A percentile compares a stretch with the other conserved stretches of the same genome.
These are phyloP conservation scores for Coemansia sp. DNA, from an alignment of 192 early-diverging fungal genomes.

Conservation along the genomic window DNA sequence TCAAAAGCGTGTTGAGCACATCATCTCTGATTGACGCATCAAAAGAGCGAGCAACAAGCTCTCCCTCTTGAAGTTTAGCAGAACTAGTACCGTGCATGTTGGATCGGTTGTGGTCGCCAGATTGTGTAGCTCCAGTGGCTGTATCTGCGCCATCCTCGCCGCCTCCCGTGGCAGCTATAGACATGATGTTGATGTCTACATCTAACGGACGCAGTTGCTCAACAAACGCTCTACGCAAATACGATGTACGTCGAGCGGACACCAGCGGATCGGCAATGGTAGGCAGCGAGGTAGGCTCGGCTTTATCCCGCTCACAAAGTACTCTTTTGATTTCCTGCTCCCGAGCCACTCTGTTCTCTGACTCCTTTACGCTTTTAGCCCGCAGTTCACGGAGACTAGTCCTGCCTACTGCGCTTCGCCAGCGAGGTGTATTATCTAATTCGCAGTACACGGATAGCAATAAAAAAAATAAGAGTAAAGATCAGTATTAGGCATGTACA, in stretches of 20 bases:
- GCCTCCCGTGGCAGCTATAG: not conserved
- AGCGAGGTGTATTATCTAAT: slow-evolving; percentile 9
- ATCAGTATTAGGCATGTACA: not conserved
- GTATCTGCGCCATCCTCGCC: slow-evolving; percentile 8
- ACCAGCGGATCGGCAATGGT: slow-evolving; percentile 1
- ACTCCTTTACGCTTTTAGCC: slow-evolving; percentile 14
- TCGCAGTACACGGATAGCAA: not conserved
- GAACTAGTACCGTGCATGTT: too few relatives aligned
- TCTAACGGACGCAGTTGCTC: slow-evolving; percentile 39
- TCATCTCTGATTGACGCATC: slow-evolving; percentile 29
- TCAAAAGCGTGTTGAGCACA: slow-evolving; percentile 36
- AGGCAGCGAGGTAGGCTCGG: not conserved
- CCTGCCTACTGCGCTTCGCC: slow-evolving; percentile 19
- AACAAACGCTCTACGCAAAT: slow-evolving; percentile 30
- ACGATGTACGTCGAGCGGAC: not conserved
- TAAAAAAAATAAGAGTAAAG: not conserved
- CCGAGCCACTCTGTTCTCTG: slow-evolving; percentile 23
- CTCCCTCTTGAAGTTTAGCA: not conserved
- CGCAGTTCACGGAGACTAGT: slow-evolving; percentile 20
- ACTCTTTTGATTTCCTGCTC: slow-evolving; percentile 26
- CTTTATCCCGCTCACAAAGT: slow-evolving; percentile 19
- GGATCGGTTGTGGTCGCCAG: not conserved
- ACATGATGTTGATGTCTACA: slow-evolving; percentile 9
- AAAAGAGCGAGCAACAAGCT: slow-evolving; percentile 27
- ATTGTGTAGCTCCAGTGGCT: not conserved